Base-by-base conservation (phyloP, 2,329 filamentous ascomycete species). In the Colletotrichum melonis region DNA sequence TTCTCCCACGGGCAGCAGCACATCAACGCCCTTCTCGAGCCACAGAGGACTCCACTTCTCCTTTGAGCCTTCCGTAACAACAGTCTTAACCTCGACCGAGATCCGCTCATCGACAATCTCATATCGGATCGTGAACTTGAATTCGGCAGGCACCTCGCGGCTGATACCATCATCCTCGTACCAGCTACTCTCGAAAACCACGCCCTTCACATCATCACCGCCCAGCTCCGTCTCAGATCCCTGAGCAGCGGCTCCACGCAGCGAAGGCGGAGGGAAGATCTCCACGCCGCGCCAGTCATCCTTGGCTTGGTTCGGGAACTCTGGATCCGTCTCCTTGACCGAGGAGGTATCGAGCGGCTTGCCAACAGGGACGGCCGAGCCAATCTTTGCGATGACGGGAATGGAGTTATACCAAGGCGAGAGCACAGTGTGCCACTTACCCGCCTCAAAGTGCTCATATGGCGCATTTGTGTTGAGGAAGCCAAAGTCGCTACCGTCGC, bases 391-490 rank as follows among this genome's bases (percentile, higher is more conserved):
- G 42, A 84, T 78, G 9, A 86, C 78, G 0, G 84, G 80, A 57
- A 86, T 84, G 16, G 83, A 82, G 2, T 79, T 82, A 59, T 86
- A 80, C 84, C 84, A 86, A 55, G 84, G 81, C 0, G 83, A 83
- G 22, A 83, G 82, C 4, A 86, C 76, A 0, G 79, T 79, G 38
- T 79, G 81, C 84, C 85, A 86, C 66, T 81, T 78, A 0, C 84
- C 85, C 0, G 84, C 79, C 26, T 85, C 78, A 5, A 92, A 81
- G 74, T 91, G 87, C 66, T 91, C 86, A 75, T 91, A 89, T 0
- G 91, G 90, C 0, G 86, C 83, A 63, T 92, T 92, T 46, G 91
- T 80, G 77, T 93, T 93, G 30, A 93, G 76, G 79, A 87, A 94
- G 0, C 91, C 90, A 6, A 86, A 84, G 30, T 90, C 88, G 0